These are phyloP conservation scores for Vitis labrusca DNA, from an alignment of 164 flowering plant species.

Conservation along the genomic window DNA sequence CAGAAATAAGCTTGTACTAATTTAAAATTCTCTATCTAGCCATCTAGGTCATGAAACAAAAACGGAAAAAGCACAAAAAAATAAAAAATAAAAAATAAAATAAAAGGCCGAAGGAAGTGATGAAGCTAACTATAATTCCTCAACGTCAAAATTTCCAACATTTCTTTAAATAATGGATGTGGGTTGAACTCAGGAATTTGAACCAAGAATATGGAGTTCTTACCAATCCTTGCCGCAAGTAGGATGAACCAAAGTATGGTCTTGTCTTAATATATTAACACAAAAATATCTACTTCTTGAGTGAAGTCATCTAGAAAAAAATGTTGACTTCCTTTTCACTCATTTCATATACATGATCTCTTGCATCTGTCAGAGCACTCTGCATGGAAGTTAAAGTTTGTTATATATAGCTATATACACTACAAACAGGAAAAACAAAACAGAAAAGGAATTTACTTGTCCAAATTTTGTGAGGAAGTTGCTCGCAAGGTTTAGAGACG, in stretches of 20 bases:
- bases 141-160: slow-evolving; percentile 23
- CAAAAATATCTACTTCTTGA: background rate
- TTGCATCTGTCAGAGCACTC: slow-evolving; percentile 94
- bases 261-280: slow-evolving; percentile 9
- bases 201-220: slow-evolving; percentile 1
- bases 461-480: slow-evolving; percentile 94
- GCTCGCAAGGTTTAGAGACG: slow-evolving; percentile 71
- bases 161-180: slow-evolving; percentile 2
- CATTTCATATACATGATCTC: slow-evolving; percentile 91
- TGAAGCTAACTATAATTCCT: slow-evolving; percentile 5
- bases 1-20: background rate
- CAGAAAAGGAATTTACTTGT: slow-evolving; percentile 46
- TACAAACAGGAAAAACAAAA: background rate
- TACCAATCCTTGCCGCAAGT: slow-evolving; percentile 7
- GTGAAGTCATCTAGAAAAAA: slow-evolving; percentile 48
- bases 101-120: no score
- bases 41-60: background rate
- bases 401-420: no score
- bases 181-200: slow-evolving; percentile 2
- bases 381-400: slow-evolving; percentile 24
- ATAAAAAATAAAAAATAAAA: background rate
- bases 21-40: background rate
- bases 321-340: slow-evolving; percentile 74
- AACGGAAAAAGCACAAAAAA: background rate
- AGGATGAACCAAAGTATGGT: slow-evolving; percentile 11